phyloP scores from a whole-genome alignment of 2,329 filamentous ascomycete genomes.

The Penicillium hesseltinei region DNA sequence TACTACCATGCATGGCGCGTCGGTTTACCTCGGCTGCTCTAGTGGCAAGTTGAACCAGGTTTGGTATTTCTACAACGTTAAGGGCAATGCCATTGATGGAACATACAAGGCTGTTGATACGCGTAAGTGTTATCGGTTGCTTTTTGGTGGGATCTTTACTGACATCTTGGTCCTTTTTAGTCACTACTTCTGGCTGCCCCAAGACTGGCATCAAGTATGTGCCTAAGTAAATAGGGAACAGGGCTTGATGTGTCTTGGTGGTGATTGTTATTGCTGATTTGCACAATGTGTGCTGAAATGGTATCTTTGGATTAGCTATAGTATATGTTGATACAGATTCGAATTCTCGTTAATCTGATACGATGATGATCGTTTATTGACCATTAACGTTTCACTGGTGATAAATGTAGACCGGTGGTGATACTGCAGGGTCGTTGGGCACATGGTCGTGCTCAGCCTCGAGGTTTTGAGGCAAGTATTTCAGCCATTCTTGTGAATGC shows the following conservation, averaged over 20 bases:
- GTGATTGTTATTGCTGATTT: background rate
- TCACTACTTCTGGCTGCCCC: constrained; percentile 58
- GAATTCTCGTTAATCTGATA: background rate
- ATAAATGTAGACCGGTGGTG: background rate
- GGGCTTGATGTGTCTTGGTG: background rate
- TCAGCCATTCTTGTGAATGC: background rate
- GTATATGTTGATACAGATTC: constrained; percentile 3
- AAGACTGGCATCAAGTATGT: constrained; percentile 62
- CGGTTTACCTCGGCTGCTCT: constrained; percentile 53
- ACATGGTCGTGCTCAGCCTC: background rate
- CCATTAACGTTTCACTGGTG: background rate
- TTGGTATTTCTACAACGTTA: constrained; percentile 55
- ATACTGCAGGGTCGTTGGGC: background rate
- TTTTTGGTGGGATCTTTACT: background rate
- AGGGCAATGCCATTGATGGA: constrained; percentile 59
- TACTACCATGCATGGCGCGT: constrained; percentile 46
- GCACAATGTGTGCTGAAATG: background rate
- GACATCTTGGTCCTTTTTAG: constrained; percentile 13
- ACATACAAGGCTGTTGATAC: constrained; percentile 58
- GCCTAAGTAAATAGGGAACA: constrained; percentile 48
- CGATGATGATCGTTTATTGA: background rate
- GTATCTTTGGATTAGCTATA: constrained; percentile 5
- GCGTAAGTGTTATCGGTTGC: constrained; percentile 29
- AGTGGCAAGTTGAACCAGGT: constrained; percentile 52
- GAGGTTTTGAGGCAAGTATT: background rate